Base-by-base conservation (phyloP, 2,329 filamentous ascomycete species). In the Elsinoe batatas region DNA sequence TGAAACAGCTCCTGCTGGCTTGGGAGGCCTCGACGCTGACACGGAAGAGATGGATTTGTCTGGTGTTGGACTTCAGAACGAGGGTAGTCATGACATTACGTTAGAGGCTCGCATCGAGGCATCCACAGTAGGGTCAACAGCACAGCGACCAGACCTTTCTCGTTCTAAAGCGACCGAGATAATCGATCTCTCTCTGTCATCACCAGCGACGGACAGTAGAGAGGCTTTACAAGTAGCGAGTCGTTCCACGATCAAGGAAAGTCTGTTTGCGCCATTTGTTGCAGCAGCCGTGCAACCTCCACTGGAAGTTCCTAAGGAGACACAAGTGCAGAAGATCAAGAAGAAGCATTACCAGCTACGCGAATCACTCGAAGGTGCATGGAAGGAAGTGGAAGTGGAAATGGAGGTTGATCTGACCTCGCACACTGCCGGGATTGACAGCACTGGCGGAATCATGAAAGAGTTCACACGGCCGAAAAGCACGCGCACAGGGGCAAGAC, bases 351-450 rank as follows among this genome's bases (percentile, higher is more conserved):
- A 70, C 47, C 58, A 65, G 7, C 61, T 68, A 3, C 64, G 67
- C 5, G 61, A 64, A 13, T 64, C 62, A 37, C 59, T 71, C 1
- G 61, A 64, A 6, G 68, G 68, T 7, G 58, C 62, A 0, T 71
- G 65, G 65, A 68, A 65, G 37, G 62, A 65, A 32, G 61, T 65
- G 3, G 65, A 64, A 22, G 56, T 53, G 5, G 56, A 54, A n/a
- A 57, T 59, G 13, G 65, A 65, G 36, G 58, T 61, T 5, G 63
- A 65, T 43, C 36, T 58, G 6, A 53, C 42, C 18, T 20, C 35
- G 8, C 13, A 17, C 20, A 5, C n/a, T n/a, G 15, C 13, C 17
- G 47, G n/a, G 1, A 33, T 17, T 15, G n/a, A 36, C 26, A 51
- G 32, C 12, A 51, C 17, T 36, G 47, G 47, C 12, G 37, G 32